phyloP scores from a whole-genome alignment of 148 eudicot species.

The Beta vulgaris region DNA sequence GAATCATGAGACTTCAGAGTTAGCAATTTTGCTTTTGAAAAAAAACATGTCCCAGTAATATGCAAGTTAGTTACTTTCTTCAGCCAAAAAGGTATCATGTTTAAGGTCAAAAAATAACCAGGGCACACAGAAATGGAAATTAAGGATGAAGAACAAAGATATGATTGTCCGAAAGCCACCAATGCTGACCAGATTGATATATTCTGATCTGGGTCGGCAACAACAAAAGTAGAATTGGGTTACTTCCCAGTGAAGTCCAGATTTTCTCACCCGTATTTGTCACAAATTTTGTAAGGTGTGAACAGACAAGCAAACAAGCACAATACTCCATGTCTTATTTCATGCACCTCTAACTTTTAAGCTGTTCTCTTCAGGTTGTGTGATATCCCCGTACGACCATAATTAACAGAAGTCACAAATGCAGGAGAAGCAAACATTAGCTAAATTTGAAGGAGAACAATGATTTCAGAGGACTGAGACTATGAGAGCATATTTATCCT shows the following conservation, averaged over 20 bases:
- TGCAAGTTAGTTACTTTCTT: not conserved
- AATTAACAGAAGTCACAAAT: no score
- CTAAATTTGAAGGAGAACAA: no score
- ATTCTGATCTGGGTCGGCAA: not conserved
- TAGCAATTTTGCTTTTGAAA: no score
- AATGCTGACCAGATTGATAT: not conserved
- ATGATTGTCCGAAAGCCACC: slow-evolving; percentile 3
- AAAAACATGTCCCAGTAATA: not conserved
- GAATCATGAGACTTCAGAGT: not conserved
- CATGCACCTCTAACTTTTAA: no score
- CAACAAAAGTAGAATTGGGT: not conserved
- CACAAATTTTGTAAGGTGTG: not conserved
- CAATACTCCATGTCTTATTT: no score
- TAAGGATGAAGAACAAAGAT: not conserved
- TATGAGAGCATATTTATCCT: not conserved
- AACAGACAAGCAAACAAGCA: not conserved
- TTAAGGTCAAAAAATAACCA: slow-evolving; percentile 8
- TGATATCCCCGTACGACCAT: no score
- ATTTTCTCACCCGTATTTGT: not conserved
- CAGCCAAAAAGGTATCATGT: not conserved
- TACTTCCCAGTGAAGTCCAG: not conserved
- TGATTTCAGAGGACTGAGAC: no score
- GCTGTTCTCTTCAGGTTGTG: no score
- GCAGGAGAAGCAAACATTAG: no score
- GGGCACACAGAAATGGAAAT: slow-evolving; percentile 12